Base-by-base conservation (phyloP, 2,329 filamentous ascomycete species). In the Colletotrichum trifolii region DNA sequence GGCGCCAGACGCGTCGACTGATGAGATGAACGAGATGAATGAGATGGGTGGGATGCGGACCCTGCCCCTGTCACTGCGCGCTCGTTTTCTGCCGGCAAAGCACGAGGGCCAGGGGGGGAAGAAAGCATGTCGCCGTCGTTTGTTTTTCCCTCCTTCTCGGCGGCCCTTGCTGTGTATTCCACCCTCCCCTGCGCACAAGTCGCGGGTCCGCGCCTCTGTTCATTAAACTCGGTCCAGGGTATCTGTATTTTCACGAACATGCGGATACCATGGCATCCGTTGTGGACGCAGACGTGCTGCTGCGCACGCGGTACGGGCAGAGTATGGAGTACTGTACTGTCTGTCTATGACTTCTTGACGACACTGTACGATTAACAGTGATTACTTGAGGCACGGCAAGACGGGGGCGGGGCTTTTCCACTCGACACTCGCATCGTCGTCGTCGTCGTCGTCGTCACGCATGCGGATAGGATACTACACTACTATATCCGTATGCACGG, bases 211-310 rank as follows among this genome's bases (percentile, higher is more conserved):
- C 39, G 52, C 47, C 40, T 39, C 25, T 33, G 36, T 50, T 66
- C 60, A 66, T 66, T 49, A 54, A 64, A 66, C 53, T 64, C 43
- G 34, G 54, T 42, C 64, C 49, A 54, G 54, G 64, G 53, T 59
- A 54, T 39, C 25, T 25, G 25, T 25, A 25, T 25, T 5, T 5
- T 25, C 25, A 25, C 25, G 25, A 5, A 4, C 4, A 25, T 1
- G 1, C 25, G 25, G 25, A 25, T 25, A 25, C 25, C 4, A 25
- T 25, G 25, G 25, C 25, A 25, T 25, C 25, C 25, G 25, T 25
- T 5, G 25, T 25, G 25, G 25, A 25, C 25, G 25, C 25, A 25
- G 25, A 25, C 4, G 17, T 17, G 17, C 25, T 25, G 25, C 4
- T 25, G 25, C 25, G 25, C 25, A 25, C 25, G 25, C 25, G 25